Evolutionary conservation across 2,329 filamentous ascomycete genomes (phyloP).

Genomic region (Pseudocercospora crystallina): DNA sequence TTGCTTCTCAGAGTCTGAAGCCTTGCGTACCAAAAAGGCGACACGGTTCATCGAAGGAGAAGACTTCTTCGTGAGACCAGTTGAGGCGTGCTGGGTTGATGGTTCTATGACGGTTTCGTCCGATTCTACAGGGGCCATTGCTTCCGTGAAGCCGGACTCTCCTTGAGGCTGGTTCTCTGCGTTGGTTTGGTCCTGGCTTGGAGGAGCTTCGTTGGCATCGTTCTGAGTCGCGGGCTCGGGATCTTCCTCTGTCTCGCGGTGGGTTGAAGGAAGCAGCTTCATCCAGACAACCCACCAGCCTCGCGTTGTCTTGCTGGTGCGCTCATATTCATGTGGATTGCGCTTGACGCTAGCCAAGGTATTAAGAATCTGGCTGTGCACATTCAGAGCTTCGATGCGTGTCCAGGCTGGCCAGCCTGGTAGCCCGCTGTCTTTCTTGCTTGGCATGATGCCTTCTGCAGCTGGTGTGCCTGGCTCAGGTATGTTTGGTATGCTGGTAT

Average conservation of each 20-base stretch:
- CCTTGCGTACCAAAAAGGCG: conserved; percentile 45
- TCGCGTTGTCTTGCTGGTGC: conserved; percentile 62
- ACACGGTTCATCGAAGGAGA: conserved; percentile 34
- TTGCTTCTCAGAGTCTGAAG: conserved; percentile 17
- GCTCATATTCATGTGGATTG: conserved; percentile 53
- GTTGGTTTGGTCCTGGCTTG: neutral
- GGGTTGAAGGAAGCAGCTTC: conserved; percentile 44
- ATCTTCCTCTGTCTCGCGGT: conserved; percentile 8
- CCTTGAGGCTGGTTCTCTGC: neutral
- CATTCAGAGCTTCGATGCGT: conserved; percentile 60
- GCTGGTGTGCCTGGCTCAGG: conserved; percentile 51
- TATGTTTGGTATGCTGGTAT: conserved; percentile 64
- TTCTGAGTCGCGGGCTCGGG: conserved; percentile 5
- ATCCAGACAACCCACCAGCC: conserved; percentile 70
- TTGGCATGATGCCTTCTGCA: conserved; percentile 38
- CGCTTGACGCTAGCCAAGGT: conserved; percentile 55
- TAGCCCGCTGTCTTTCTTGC: conserved; percentile 15
- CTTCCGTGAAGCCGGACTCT: no score
- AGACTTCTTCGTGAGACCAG: conserved; percentile 2
- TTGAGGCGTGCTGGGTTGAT: conserved; percentile 12
- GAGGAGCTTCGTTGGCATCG: neutral
- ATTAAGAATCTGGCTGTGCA: conserved; percentile 60
- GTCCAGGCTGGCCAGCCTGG: conserved; percentile 43
- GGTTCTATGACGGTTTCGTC: conserved; percentile 13
- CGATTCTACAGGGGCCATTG: conserved; percentile 8